These are phyloP conservation scores for Colletotrichum zoysiae DNA, from an alignment of 2,329 filamentous ascomycete species.

Conservation along the genomic window DNA sequence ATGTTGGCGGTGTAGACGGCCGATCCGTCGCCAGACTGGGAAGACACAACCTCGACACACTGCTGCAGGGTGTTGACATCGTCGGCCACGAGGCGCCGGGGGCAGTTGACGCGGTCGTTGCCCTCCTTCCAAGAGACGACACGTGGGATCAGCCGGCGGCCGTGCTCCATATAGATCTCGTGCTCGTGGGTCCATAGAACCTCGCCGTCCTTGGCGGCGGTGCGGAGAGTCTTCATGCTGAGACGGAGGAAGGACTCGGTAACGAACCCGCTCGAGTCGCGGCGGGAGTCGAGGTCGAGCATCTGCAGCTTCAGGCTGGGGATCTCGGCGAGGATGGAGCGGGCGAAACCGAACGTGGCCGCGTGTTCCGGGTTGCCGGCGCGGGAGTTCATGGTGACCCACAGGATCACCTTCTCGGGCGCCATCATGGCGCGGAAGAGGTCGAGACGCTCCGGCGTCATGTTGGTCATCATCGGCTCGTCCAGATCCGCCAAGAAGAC, in stretches of 20 bases:
- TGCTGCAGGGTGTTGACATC: constrained; percentile 51
- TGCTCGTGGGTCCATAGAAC: constrained; percentile 38
- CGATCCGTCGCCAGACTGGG: constrained; percentile 35
- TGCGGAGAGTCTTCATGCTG: constrained; percentile 21
- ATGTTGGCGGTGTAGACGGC: constrained; percentile 44
- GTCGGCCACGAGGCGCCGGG: constrained; percentile 51
- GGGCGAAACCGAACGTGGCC: constrained; percentile 40
- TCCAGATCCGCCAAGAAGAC: constrained; percentile 42
- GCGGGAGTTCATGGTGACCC: constrained; percentile 45
- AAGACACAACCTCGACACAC: constrained; percentile 47
- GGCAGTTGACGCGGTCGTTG: constrained; percentile 55
- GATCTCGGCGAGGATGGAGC: constrained; percentile 40
- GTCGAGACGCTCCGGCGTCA: constrained; percentile 48
- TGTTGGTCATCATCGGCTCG: constrained; percentile 48
- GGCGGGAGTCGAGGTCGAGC: constrained; percentile 39
- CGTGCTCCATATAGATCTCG: constrained; percentile 52
- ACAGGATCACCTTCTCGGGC: constrained; percentile 42
- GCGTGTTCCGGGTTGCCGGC: constrained; percentile 43
- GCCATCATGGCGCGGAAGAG: constrained; percentile 43
- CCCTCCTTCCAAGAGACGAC: constrained; percentile 54
- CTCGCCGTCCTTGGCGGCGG: constrained; percentile 20
- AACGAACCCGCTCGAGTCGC: constrained; percentile 1
- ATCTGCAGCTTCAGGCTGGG: constrained; percentile 41
- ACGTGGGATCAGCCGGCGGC: constrained; percentile 52
- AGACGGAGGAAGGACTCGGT: constrained; percentile 38